A percentile compares a stretch with the other conserved stretches of the same genome.
Conservation (phyloP, 768 basidiomycete species). For the Sporobolomyces roseus region DNA sequence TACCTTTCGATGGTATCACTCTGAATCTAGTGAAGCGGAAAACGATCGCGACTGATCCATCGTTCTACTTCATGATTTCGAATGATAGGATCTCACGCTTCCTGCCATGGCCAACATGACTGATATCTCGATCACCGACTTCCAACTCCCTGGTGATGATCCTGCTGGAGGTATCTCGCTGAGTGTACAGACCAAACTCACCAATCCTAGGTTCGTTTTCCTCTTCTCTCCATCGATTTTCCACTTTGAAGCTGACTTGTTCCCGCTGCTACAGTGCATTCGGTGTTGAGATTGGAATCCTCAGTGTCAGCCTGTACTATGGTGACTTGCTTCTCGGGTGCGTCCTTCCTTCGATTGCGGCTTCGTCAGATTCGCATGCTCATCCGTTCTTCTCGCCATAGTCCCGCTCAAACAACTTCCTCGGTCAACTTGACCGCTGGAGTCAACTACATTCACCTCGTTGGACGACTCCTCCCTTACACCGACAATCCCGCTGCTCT, state of each 20-base stretch:
- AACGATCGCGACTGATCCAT: no score
- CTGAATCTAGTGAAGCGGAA: no score
- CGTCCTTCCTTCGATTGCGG: no score
- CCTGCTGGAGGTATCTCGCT: conserved; percentile 67
- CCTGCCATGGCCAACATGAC: conserved; percentile 63
- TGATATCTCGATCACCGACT: conserved; percentile 58
- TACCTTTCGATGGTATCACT: no score
- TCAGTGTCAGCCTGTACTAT: conserved; percentile 62
- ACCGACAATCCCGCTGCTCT: conserved; percentile 53
- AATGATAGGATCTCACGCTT: conserved; percentile 16
- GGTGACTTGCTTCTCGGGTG: conserved; percentile 47
- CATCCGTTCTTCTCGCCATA: background rate
- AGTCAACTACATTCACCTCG: conserved; percentile 59
- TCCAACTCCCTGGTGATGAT: conserved; percentile 64
- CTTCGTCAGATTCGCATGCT: no score
- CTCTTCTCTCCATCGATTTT: background rate
- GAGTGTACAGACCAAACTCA: conserved; percentile 40
- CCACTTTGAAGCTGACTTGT: background rate
- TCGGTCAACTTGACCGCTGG: conserved; percentile 46
- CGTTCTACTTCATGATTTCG: background rate
- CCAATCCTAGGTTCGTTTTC: conserved; percentile 25
- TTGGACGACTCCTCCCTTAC: conserved; percentile 60
- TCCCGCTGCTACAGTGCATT: conserved; percentile 54
- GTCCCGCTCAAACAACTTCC: conserved; percentile 17
- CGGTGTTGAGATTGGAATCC: conserved; percentile 64